Conservation (phyloP, 202 grass and related monocot genomes). For the Panicum virgatum region DNA sequence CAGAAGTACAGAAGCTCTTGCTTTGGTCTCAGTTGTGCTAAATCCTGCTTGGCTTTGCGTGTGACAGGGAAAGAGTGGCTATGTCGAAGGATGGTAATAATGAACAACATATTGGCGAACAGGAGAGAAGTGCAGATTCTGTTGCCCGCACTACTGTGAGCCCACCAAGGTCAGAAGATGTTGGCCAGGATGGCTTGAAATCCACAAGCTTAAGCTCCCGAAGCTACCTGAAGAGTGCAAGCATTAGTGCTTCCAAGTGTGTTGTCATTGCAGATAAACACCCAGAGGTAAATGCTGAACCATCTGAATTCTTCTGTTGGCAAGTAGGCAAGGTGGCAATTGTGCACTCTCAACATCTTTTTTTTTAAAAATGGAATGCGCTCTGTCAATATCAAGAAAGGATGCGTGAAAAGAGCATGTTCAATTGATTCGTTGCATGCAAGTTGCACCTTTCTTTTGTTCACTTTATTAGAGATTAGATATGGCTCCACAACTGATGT, state of each 20-base stretch:
- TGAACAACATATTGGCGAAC: conserved; percentile 61
- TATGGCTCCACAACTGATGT: not conserved
- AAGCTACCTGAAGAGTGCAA: conserved; percentile 86
- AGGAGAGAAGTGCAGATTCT: conserved; percentile 63
- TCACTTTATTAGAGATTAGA: conserved; percentile 16
- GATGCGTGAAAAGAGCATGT: not conserved
- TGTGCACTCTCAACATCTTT: not conserved
- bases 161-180: conserved; percentile 62
- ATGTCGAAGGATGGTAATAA: conserved; percentile 57
- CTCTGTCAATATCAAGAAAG: conserved; percentile 12
- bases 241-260: conserved; percentile 95
- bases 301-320: conserved; percentile 4
- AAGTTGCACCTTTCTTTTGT: not conserved
- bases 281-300: conserved; percentile 51
- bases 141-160: conserved; percentile 55
- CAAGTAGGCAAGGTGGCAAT: conserved; percentile 2
- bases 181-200: conserved; percentile 32
- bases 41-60: conserved; percentile 34
- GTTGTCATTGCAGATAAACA: conserved; percentile 58
- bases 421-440: conserved; percentile 19
- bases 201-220: conserved; percentile 40
- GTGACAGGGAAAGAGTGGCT: conserved; percentile 81
- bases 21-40: conserved; percentile 20
- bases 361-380: not conserved
- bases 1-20: conserved; percentile 16